Evolutionary conservation across 768 basidiomycete species (phyloP), one percentile per base, ranked within the genome.

Genomic region (Zangia roseola): DNA sequence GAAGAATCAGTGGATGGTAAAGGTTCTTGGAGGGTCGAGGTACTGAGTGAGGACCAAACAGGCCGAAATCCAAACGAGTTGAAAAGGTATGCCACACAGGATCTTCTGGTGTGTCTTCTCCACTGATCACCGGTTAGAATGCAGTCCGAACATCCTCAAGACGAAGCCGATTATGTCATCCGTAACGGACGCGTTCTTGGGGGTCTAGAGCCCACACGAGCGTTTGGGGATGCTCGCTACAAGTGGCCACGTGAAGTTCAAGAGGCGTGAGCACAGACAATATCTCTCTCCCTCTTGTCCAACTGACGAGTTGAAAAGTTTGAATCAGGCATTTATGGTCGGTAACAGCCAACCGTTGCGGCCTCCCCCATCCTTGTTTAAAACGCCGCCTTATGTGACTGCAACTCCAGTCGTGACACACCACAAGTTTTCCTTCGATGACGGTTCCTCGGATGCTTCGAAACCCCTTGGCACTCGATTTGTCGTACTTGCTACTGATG

Each of bases 31-130:
- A 80, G 84, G 39, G 88, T 94, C 25, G 92, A 97, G 64, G 91
- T 91, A n/a, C 75, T 99, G 53, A 91, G 82, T 24, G 93, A 97
- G 67, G 97, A 98, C 63, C 94, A 97, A 73, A 97, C 94, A 7
- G 97, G 93, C 33, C 82, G 91, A 56, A 97, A 93, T 63, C 83
- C 80, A 14, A 85, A 81, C 39, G 97, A 99, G 69, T 72, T 87
- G 21, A 79, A 79, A 65, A 81, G 94, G 94, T 94, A 58, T 43
- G 74, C 61, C 40, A 17, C 19, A 6, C n/a, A 16, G 12, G 4
- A 13, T 21, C 40, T 7, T 19, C 6, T 26, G 9, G 16, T 45
- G 35, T 44, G 23, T 43, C 30, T 19, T 7, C 38, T 7, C 10
- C 30, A 17, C 30, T 55, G 21, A 62, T 38, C 3, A 40, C 31